Base-by-base conservation (phyloP, 805 yeast species). In the Candida piceae region DNA sequence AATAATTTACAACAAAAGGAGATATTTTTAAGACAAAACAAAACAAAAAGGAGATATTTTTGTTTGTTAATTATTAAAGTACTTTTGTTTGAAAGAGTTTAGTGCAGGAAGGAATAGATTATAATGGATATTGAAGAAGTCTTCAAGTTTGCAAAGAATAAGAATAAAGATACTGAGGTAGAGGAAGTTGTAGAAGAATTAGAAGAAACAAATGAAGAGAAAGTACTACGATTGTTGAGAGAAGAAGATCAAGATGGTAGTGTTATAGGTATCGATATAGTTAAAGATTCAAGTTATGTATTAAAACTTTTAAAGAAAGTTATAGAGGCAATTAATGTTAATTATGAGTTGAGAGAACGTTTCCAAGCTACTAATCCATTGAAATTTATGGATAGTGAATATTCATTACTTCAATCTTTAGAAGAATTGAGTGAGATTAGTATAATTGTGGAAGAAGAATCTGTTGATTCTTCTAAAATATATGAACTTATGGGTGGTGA, bases 311-410 rank as follows among this genome's bases (percentile, higher is more conserved):
- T 49, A 11, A 25, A 35, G 15, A 40, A 33, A 24, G 17, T 49
- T 7, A 30, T 37, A 7, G 25, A 31, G 11, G 36, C 38, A 6
- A 32, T 47, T 16, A 24, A 36, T 1, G 11, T 18, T 13, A 49
- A 42, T 29, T 16, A 35, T 16, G 47, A 41, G 25, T 30, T 29
- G 12, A 37, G 47, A 3, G 39, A 29, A 7, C 39, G 38, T 18
- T 41, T 34, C n/a, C 33, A 33, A 7, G 27, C 23, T 4, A 22
- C 33, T 8, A 42, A 43, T 21, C 48, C 46, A 5, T 15, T 39
- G 27, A 41, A 36, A 31, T 31, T 48, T 24, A 36, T 48, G 36
- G 50, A 49, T 17, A 44, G 46, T 18, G 56, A 52, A 25, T 48
- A 38, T 16, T 43, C 43, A 15, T 32, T 52, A 16, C 39, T 35